A percentile compares a stretch with the other conserved stretches of the same genome.
phyloP scores from a whole-genome alignment of 331 rosid species.

The Cydonia oblonga region DNA sequence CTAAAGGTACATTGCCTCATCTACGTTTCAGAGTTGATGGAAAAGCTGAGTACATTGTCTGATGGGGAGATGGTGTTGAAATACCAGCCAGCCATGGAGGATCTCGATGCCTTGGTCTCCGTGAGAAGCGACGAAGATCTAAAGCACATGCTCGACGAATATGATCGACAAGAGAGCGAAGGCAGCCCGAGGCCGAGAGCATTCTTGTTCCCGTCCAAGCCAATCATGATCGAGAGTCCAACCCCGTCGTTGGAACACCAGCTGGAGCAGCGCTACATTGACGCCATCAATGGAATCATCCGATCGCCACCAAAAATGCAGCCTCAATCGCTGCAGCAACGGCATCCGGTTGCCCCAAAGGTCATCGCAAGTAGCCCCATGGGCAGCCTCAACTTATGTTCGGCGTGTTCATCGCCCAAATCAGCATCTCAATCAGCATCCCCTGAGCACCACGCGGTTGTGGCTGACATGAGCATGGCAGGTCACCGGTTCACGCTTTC shows the following conservation, averaged over 20 bases:
- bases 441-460: constrained; percentile 26
- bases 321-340: neutral
- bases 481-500: neutral
- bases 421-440: constrained; percentile 23
- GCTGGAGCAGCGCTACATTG: constrained; percentile 58
- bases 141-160: constrained; percentile 63
- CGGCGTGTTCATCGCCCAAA: constrained; percentile 56
- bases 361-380: constrained; percentile 2
- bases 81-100: constrained; percentile 48
- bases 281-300: constrained; percentile 55
- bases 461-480: neutral
- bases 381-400: constrained; percentile 7
- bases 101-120: constrained; percentile 54
- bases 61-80: constrained; percentile 59
- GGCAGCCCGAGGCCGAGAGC: constrained; percentile 46
- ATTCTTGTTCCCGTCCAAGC: constrained; percentile 47
- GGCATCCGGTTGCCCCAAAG: neutral
- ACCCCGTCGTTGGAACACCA: constrained; percentile 21
- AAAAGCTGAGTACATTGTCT: constrained; percentile 26
- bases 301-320: constrained; percentile 4
- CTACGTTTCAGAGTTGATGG: constrained; percentile 37
- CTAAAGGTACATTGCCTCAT: neutral
- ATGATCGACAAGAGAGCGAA: constrained; percentile 33
- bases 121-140: constrained; percentile 54
- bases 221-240: constrained; percentile 24